phyloP scores from a whole-genome alignment of 1,284 basidiomycete species.

The Coniferiporia sulphurascens region DNA sequence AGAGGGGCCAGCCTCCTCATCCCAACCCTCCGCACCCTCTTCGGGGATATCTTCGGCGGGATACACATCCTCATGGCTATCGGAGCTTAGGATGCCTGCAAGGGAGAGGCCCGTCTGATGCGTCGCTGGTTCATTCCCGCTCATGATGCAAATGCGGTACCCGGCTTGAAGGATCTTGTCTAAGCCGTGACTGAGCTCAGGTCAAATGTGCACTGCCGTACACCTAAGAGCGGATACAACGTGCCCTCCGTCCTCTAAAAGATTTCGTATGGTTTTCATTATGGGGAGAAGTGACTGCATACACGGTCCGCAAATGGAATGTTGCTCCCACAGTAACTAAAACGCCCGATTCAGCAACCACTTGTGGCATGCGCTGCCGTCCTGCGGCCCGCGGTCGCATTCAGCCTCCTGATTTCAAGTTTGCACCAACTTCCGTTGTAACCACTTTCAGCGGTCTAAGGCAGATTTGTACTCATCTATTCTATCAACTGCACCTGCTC shows the following conservation, averaged over 20 bases:
- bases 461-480: neutral
- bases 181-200: neutral
- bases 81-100: conserved; percentile 13
- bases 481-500: neutral
- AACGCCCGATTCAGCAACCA: too few relatives aligned
- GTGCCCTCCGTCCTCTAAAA: too few relatives aligned
- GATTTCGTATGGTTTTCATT: too few relatives aligned
- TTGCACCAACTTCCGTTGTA: too few relatives aligned
- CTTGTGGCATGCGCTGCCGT: neutral
- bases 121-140: neutral
- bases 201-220: neutral
- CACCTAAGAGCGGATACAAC: neutral
- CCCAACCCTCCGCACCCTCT: conserved; percentile 46
- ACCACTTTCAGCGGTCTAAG: too few relatives aligned
- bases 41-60: neutral
- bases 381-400: neutral
- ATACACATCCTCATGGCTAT: conserved; percentile 3
- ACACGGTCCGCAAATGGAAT: too few relatives aligned
- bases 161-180: neutral
- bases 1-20: conserved; percentile 51
- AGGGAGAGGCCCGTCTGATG: conserved; percentile 10
- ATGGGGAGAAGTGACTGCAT: too few relatives aligned
- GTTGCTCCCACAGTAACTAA: too few relatives aligned
- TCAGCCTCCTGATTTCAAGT: too few relatives aligned
- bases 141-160: neutral